Evolutionary conservation across 2,329 filamentous ascomycete genomes (phyloP).

Genomic region (Teratosphaeria gauchensis): DNA sequence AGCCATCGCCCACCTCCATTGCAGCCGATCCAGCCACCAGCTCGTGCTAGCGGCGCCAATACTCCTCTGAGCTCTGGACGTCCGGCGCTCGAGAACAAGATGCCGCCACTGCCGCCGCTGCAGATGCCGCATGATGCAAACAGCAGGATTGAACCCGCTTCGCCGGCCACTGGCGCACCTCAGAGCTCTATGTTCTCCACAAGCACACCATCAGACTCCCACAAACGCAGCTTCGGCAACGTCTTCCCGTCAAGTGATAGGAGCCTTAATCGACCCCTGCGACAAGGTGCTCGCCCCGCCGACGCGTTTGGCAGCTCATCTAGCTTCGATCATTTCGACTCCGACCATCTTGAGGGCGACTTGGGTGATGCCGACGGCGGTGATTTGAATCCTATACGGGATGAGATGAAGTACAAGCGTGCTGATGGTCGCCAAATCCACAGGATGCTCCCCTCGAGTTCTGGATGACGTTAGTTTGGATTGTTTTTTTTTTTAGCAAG

Average conservation of each 20-base stretch:
- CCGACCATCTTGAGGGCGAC: constrained; percentile 17
- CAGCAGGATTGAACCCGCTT: constrained; percentile 30
- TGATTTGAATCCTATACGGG: constrained; percentile 15
- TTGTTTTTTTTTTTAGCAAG: neutral
- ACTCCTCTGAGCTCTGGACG: constrained; percentile 12
- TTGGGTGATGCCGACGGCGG: constrained; percentile 15
- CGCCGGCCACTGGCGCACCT: constrained; percentile 32
- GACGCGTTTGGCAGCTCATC: neutral
- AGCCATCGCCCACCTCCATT: constrained; percentile 12
- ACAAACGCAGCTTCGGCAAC: constrained; percentile 38
- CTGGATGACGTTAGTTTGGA: neutral
- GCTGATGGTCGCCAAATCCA: constrained; percentile 32
- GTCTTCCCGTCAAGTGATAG: constrained; percentile 28
- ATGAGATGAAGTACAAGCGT: constrained; percentile 36
- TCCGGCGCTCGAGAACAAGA: constrained; percentile 15
- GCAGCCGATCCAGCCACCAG: constrained; percentile 18
- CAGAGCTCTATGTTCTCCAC: constrained; percentile 18
- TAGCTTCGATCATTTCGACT: neutral
- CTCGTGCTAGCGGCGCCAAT: constrained; percentile 12
- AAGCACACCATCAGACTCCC: constrained; percentile 21
- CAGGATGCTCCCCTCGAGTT: constrained; percentile 14
- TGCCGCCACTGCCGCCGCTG: constrained; percentile 30
- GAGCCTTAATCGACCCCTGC: constrained; percentile 34
- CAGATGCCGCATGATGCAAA: constrained; percentile 28
- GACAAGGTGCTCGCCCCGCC: constrained; percentile 28